phyloP scores from a whole-genome alignment of 257 asterid species.

The Phtheirospermum japonicum region DNA sequence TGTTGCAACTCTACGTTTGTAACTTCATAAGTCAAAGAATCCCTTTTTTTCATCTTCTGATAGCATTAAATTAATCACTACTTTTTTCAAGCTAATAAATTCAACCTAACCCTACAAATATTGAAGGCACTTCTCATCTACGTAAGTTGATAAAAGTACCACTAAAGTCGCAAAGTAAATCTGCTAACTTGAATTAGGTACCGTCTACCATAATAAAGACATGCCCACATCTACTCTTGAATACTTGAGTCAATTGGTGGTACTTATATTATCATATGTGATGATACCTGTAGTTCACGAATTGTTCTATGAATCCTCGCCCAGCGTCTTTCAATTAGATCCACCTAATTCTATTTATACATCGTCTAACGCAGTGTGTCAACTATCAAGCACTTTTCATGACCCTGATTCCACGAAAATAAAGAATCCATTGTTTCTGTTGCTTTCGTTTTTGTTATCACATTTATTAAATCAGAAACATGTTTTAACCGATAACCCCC shows the following conservation, averaged over 20 bases:
- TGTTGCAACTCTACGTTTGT: background rate
- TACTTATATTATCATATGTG: background rate
- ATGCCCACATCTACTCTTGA: no score
- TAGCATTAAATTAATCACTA: background rate
- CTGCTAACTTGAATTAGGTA: background rate
- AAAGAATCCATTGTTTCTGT: background rate
- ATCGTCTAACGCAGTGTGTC: no score
- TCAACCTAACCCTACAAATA: conserved; percentile 6
- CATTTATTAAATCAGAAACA: background rate
- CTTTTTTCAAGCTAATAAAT: conserved; percentile 4
- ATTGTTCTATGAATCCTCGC: no score
- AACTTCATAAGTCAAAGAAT: background rate
- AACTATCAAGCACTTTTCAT: no score
- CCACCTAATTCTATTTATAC: no score
- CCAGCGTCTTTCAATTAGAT: no score
- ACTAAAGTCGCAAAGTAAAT: background rate
- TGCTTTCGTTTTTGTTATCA: background rate
- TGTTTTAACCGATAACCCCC: background rate
- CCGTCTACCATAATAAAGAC: background rate
- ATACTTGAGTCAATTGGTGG: background rate
- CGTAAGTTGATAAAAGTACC: background rate
- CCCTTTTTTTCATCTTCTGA: background rate
- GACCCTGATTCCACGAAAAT: no score
- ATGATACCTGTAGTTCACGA: background rate
- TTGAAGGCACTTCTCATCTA: background rate